Evolutionary conservation across 2,329 filamentous ascomycete genomes (phyloP), one percentile per base, ranked within the genome.

Genomic region (Clarireedia homoeocarpa): DNA sequence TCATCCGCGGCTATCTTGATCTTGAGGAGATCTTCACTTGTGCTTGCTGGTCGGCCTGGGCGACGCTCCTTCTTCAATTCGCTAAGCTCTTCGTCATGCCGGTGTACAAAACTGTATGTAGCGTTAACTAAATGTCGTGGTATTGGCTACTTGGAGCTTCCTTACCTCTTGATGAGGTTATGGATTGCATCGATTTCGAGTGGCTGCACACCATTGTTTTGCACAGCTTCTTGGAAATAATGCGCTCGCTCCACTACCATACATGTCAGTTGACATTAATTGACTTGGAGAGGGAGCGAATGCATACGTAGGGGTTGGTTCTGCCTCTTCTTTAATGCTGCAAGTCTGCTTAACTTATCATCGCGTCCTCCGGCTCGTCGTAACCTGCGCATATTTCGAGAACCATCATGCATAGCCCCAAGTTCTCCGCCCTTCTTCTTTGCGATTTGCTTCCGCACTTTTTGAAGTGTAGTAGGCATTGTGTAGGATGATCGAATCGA

Each of bases 371-470:
- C 82, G 20, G 94, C 94, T 65, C 85, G 82, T 70, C 90, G 86
- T 61, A 97, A 76, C 51, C 89, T 82, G 67, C 86, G 82, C 3
- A 91, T 88, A 75, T 97, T 89, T 63, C 94, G 81, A 59, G 91
- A 96, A 70, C 90, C 90, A 71, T 91, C 87, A 68, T 97, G 92
- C 23, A 97, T 78, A 12, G 86, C 79, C 30, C 85, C 84, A 48
- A 89, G 79, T 40, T 84, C 83, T 20, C 84, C 83, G 62, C 84
- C 83, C 63, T 87, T 84, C 79, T 96, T 96, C 76, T 95, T 96
- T 36, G 84, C 77, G 62, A 97, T 92, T 62, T 90, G 84, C 75
- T 97, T 97, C 61, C 88, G 83, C 20, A 94, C 88, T 70, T 96
- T 97, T 61, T 83, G 75, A 6, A 96, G 74, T 46, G 85, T 82